phyloP scores from a whole-genome alignment of 495 filamentous ascomycete genomes.

The Xeromyces bisporus region DNA sequence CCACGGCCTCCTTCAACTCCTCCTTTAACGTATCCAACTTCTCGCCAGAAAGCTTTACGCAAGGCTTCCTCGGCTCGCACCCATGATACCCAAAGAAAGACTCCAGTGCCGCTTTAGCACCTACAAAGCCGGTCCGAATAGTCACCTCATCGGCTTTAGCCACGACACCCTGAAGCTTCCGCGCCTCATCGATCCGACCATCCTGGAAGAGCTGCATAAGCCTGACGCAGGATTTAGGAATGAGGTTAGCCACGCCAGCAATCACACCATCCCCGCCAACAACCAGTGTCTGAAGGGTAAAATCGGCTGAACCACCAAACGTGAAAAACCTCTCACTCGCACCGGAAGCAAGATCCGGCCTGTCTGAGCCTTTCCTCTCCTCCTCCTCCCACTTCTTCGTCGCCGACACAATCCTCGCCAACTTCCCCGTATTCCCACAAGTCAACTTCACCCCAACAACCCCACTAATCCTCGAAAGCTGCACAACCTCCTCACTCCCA shows the following conservation, averaged over 20 bases:
- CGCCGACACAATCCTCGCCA: conserved; percentile 57
- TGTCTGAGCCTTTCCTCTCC: conserved; percentile 14
- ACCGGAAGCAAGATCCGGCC: conserved; percentile 14
- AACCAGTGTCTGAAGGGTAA: conserved; percentile 67
- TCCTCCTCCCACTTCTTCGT: conserved; percentile 24
- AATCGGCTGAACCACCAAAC: conserved; percentile 80
- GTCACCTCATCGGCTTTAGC: conserved; percentile 75
- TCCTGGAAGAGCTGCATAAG: conserved; percentile 52
- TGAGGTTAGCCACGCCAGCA: conserved; percentile 68
- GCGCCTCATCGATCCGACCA: conserved; percentile 56
- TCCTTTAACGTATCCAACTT: conserved; percentile 46
- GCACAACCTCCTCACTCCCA: conserved; percentile 59
- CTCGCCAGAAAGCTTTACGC: conserved; percentile 47
- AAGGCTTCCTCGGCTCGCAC: conserved; percentile 56
- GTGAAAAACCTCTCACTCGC: conserved; percentile 40
- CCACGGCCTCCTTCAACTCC: conserved; percentile 44
- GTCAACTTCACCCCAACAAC: conserved; percentile 86
- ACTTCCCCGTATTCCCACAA: conserved; percentile 87
- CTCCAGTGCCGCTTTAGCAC: conserved; percentile 66
- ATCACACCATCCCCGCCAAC: conserved; percentile 80
- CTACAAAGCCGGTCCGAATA: conserved; percentile 73
- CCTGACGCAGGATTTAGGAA: conserved; percentile 57
- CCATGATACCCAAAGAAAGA: conserved; percentile 56
- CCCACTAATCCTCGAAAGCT: conserved; percentile 62
- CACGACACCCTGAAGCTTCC: conserved; percentile 61